Evolutionary conservation across 805 yeast genomes (phyloP).

Genomic region (Hanseniaspora valbyensis): DNA sequence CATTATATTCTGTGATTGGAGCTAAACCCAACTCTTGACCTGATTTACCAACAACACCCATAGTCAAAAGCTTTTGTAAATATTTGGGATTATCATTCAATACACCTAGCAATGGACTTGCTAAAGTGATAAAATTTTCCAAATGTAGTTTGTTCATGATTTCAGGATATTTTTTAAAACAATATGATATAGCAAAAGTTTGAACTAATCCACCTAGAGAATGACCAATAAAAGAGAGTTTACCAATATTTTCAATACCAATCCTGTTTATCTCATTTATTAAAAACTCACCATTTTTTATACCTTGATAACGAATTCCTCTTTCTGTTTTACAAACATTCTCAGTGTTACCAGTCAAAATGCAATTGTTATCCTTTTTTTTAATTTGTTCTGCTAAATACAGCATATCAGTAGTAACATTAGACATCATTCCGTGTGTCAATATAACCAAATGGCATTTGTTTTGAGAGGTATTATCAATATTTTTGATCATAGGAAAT

Average conservation of each 20-base stretch:
- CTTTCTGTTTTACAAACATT: conserved; percentile 71
- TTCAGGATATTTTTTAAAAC: conserved; percentile 56
- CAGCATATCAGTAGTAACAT: conserved; percentile 63
- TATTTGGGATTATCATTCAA: conserved; percentile 69
- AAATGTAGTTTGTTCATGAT: conserved; percentile 52
- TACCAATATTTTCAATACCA: conserved; percentile 35
- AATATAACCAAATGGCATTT: conserved; percentile 58
- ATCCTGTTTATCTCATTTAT: conserved; percentile 37
- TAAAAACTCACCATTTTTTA: conserved; percentile 56
- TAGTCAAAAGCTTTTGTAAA: conserved; percentile 54
- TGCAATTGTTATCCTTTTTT: conserved; percentile 30
- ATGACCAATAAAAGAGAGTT: conserved; percentile 67
- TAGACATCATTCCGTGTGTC: conserved; percentile 72
- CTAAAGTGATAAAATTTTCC: conserved; percentile 57
- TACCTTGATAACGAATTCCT: conserved; percentile 65
- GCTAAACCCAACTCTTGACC: conserved; percentile 64
- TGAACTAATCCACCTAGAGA: conserved; percentile 72
- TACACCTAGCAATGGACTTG: conserved; percentile 67
- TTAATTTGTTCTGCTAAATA: conserved; percentile 62
- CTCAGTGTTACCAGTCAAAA: conserved; percentile 58
- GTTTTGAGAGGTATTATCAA: conserved; percentile 17
- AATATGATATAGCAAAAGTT: conserved; percentile 65
- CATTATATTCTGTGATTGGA: conserved; percentile 33
- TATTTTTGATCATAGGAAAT: conserved; percentile 17
- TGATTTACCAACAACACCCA: conserved; percentile 70